These are phyloP conservation scores for Ensete glaucum DNA, from an alignment of 176 grass and related monocot genomes.

Conservation along the genomic window DNA sequence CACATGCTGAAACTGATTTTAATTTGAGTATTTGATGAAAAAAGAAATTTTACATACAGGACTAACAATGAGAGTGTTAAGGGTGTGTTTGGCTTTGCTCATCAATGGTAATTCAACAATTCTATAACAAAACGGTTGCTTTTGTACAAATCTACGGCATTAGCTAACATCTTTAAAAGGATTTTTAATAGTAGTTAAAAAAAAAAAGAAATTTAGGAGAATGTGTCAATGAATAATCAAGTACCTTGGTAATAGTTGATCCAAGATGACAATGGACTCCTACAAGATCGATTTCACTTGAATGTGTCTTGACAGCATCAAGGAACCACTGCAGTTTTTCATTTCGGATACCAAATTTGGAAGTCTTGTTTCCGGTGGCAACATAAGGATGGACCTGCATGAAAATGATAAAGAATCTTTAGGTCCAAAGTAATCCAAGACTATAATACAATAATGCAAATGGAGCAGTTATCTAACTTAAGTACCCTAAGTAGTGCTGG, in stretches of 20 bases:
- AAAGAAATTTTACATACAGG: no score
- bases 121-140: no score
- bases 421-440: not conserved
- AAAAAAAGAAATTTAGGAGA: no score
- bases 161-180: no score
- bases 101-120: no score
- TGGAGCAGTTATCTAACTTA: not conserved
- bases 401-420: conserved; percentile 6
- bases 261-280: conserved; percentile 94
- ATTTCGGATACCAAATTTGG: conserved; percentile 95
- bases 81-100: no score
- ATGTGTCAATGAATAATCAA: not conserved
- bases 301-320: conserved; percentile 69
- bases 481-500: not conserved
- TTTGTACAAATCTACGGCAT: no score
- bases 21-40: no score
- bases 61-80: no score
- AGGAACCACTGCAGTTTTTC: conserved; percentile 98
- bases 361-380: conserved; percentile 96
- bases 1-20: no score
- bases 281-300: conserved; percentile 77
- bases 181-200: no score
- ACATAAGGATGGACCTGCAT: conserved; percentile 93
- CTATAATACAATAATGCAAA: not conserved
- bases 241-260: conserved; percentile 96